phyloP scores from a whole-genome alignment of 108 stramenopile genomes.

The Skeletonema tropicum region DNA sequence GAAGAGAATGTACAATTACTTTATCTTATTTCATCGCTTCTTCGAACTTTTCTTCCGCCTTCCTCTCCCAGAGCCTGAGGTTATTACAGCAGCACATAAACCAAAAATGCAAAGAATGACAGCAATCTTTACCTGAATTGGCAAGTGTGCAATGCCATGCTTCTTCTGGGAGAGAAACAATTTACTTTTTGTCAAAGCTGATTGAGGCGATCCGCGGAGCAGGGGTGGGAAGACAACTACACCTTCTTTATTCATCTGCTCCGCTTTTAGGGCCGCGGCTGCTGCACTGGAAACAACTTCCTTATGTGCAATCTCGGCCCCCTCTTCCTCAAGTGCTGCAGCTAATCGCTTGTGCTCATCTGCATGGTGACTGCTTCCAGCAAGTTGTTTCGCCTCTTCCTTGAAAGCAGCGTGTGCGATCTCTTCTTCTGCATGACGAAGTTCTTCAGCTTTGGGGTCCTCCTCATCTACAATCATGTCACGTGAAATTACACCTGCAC shows the following conservation, averaged over 20 bases:
- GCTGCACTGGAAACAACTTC: conserved; percentile 46
- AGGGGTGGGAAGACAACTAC: conserved; percentile 32
- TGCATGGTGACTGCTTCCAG: conserved; percentile 15
- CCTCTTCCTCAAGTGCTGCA: conserved; percentile 11
- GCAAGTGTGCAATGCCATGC: conserved; percentile 42
- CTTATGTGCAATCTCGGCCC: conserved; percentile 9
- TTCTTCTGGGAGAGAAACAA: conserved; percentile 22
- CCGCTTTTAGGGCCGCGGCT: conserved; percentile 22
- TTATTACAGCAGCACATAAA: conserved; percentile 38
- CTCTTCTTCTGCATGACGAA: conserved; percentile 7
- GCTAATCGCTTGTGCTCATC: conserved; percentile 37
- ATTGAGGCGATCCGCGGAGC: conserved; percentile 16
- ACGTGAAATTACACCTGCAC: conserved; percentile 26
- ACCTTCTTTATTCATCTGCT: conserved; percentile 24
- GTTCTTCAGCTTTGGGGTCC: conserved; percentile 11
- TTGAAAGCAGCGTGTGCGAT: conserved; percentile 27
- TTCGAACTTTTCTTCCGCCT: conserved; percentile 25
- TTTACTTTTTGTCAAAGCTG: conserved; percentile 15
- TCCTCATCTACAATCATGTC: conserved; percentile 2
- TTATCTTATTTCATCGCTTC: conserved; percentile 29
- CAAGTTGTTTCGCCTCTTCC: conserved; percentile 41
- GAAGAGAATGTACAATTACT: too few relatives aligned
- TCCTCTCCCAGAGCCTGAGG: conserved; percentile 13
- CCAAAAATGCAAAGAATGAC: conserved; percentile 34
- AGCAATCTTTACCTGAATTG: conserved; percentile 29